Evolutionary conservation across 805 yeast species (phyloP).

Genomic region (Monosporozyma yasuniensis): DNA sequence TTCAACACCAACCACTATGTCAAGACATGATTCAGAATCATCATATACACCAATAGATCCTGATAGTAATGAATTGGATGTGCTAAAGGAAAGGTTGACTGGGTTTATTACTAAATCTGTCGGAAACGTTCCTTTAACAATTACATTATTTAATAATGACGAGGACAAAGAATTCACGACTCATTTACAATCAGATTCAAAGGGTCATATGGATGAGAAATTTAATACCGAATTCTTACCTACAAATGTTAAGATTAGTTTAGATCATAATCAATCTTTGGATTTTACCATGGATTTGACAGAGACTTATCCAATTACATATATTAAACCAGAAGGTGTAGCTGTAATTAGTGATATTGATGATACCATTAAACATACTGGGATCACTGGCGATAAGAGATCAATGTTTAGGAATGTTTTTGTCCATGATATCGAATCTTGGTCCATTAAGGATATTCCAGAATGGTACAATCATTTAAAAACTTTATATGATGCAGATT

Average conservation of each 20-base stretch:
- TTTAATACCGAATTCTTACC: conserved; percentile 55
- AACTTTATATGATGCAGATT: conserved; percentile 37
- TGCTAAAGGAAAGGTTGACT: conserved; percentile 54
- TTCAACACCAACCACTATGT: background rate
- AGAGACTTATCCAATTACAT: conserved; percentile 11
- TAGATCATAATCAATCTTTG: conserved; percentile 15
- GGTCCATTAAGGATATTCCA: conserved; percentile 67
- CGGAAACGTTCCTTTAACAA: conserved; percentile 43
- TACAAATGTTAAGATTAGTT: conserved; percentile 11
- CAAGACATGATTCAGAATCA: background rate
- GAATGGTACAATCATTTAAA: conserved; percentile 57
- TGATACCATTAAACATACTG: conserved; percentile 86
- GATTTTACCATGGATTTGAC: conserved; percentile 11
- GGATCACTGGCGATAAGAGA: conserved; percentile 81
- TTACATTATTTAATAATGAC: conserved; percentile 36
- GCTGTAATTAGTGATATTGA: conserved; percentile 87
- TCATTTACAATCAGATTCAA: conserved; percentile 41
- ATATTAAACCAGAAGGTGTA: conserved; percentile 37
- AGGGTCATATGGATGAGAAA: conserved; percentile 55
- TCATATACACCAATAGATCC: background rate
- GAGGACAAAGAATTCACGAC: background rate
- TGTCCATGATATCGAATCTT: conserved; percentile 51
- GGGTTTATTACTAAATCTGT: conserved; percentile 64
- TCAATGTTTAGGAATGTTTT: conserved; percentile 74
- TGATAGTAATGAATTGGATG: conserved; percentile 32